Evolutionary conservation across 1,284 basidiomycete species (phyloP), one percentile per base, ranked within the genome.

Genomic region (Boletus calvinii): DNA sequence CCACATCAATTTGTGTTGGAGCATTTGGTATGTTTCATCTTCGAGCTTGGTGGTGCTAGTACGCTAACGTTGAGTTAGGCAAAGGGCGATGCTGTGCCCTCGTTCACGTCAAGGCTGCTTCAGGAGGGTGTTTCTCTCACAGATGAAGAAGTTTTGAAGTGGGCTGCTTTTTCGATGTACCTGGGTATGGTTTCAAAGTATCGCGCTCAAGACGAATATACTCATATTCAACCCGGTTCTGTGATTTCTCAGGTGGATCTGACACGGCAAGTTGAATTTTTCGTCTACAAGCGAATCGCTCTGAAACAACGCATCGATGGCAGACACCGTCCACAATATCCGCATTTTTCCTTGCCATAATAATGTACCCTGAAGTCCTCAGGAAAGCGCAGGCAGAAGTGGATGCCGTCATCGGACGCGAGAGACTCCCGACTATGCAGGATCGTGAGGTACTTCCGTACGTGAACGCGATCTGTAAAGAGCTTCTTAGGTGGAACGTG

Each of bases 61-160:
- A n/a, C 10, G 24, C 24, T 40, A 11, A 48, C 22, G 11, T 40
- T 1, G 7, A 11, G 10, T 13, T 11, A 40, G 45, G 31, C 64
- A 5, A 60, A 64, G 6, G 76, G 75, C 1, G 62, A 62, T n/a
- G 72, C 73, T 5, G 50, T 55, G 0, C 62, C 70, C 0, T 78
- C 73, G 3, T 72, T 72, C 35, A 64, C 71, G 5, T 73, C 74
- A 2, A 37, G 26, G 24, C 26, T 22, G 18, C 18, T 48, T 30
- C 50, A 45, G 18, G 48, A 49, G 9, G 52, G 48, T 11, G 15
- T 59, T 10, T 29, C 46, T 18, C 24, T 46, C 4, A 52, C 60
- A n/a, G 62, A 64, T 1, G 50, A 58, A 41, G 18, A 53, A 1
- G 20, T 52, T 1, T 34, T 64, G 37, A 61, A 57, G 41, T 59